phyloP scores from a whole-genome alignment of 176 grass and related monocot species.

The Chloris gayana region DNA sequence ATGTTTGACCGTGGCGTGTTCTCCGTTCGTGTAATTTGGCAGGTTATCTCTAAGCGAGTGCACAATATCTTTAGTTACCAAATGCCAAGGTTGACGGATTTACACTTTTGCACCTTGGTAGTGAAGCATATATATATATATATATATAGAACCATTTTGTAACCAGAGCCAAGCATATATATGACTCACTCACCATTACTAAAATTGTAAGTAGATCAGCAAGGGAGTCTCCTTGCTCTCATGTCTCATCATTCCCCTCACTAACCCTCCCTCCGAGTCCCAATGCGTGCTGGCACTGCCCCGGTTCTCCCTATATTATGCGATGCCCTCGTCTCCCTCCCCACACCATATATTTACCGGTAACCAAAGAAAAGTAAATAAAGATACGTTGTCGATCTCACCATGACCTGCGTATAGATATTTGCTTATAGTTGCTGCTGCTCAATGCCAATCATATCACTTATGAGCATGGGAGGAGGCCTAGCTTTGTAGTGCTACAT shows the following conservation, averaged over 20 bases:
- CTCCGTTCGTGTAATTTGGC: too few relatives aligned
- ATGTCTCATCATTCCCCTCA: constrained; percentile 54
- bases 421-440: background rate
- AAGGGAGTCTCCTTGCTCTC: background rate
- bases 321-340: background rate
- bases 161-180: constrained; percentile 17
- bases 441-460: constrained; percentile 14
- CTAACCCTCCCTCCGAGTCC: constrained; percentile 36
- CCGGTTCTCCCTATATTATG: constrained; percentile 22
- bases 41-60: background rate
- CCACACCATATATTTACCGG: too few relatives aligned
- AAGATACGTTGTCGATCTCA: background rate
- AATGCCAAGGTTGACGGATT: background rate
- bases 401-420: background rate
- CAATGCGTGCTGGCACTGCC: background rate
- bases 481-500: constrained; percentile 43
- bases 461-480: background rate
- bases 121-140: too few relatives aligned
- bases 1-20: too few relatives aligned
- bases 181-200: constrained; percentile 45
- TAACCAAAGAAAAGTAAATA: too few relatives aligned
- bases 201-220: background rate
- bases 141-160: background rate
- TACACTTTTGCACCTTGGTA: background rate
- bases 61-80: background rate